These are phyloP conservation scores for Haplographium delicatum DNA, from an alignment of 495 filamentous ascomycete species.

Conservation along the genomic window DNA sequence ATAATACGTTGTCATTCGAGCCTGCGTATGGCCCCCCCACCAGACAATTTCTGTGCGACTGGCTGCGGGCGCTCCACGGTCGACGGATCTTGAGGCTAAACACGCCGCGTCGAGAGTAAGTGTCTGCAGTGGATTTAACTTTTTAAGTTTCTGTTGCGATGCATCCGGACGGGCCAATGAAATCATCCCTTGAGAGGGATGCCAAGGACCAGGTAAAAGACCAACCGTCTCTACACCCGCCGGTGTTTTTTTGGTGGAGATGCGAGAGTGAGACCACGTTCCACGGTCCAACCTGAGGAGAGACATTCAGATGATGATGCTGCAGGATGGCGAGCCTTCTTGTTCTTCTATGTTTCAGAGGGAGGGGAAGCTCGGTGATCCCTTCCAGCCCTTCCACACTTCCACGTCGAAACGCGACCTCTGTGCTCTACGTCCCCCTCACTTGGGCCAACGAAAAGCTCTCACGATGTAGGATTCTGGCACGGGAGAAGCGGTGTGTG, in stretches of 20 bases:
- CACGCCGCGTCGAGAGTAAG: too few relatives aligned
- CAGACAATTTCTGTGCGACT: too few relatives aligned
- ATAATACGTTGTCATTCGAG: too few relatives aligned
- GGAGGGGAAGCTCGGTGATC: constrained; percentile 8
- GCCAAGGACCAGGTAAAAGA: background rate
- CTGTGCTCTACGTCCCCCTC: background rate
- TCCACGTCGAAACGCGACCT: background rate
- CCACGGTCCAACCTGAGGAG: background rate
- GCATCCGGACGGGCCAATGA: too few relatives aligned
- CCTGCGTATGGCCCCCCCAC: too few relatives aligned
- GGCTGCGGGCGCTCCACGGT: too few relatives aligned
- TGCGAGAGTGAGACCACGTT: background rate
- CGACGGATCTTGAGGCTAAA: too few relatives aligned
- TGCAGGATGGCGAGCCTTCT: background rate
- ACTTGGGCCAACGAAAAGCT: background rate
- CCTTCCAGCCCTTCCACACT: background rate
- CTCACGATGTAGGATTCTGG: background rate
- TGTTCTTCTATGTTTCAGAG: constrained; percentile 9
- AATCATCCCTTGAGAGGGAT: too few relatives aligned
- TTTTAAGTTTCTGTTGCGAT: too few relatives aligned
- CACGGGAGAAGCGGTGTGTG: background rate
- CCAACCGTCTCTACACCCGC: background rate
- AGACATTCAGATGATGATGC: background rate
- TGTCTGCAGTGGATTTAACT: too few relatives aligned
- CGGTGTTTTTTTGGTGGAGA: background rate